A percentile compares a stretch with the other conserved stretches of the same genome.
Evolutionary conservation across 176 grass and related monocot species (phyloP).

Genomic region (Oryza glumipatula): DNA sequence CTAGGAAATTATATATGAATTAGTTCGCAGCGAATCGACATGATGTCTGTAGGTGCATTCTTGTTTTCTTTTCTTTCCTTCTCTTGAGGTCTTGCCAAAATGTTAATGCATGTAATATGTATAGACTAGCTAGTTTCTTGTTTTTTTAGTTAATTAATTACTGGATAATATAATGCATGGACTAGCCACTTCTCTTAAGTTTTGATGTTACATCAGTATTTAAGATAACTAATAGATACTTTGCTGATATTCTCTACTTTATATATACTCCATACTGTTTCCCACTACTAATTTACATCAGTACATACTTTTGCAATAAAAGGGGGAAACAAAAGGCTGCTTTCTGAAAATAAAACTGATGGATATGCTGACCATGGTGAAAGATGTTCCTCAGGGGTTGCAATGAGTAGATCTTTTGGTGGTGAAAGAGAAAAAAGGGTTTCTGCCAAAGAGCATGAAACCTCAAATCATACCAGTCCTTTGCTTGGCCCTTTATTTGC

Average conservation of each 20-base stretch:
- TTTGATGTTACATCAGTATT: not conserved
- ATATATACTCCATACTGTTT: not conserved
- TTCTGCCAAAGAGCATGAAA: constrained; percentile 54
- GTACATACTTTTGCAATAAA: not conserved
- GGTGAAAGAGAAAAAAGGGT: constrained; percentile 54
- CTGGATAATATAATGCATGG: not conserved
- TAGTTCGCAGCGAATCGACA: not conserved
- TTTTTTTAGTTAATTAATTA: not conserved
- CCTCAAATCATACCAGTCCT: constrained; percentile 68
- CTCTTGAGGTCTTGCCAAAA: not conserved
- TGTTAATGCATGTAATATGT: not conserved
- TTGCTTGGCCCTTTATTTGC: constrained; percentile 25
- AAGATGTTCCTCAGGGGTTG: constrained; percentile 13
- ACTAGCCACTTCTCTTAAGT: not conserved
- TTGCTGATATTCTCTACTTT: not conserved
- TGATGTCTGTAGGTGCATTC: not conserved
- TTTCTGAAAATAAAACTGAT: constrained; percentile 17
- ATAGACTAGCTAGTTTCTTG: not conserved
- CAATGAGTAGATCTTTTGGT: constrained; percentile 53
- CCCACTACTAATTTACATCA: not conserved
- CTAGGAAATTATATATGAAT: not conserved
- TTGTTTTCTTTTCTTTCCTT: not conserved
- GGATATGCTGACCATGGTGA: not conserved
- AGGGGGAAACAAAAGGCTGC: not conserved
- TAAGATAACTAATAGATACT: not conserved